phyloP scores from a whole-genome alignment of 192 early-diverging fungal species.

The Obelidium mucronatum region DNA sequence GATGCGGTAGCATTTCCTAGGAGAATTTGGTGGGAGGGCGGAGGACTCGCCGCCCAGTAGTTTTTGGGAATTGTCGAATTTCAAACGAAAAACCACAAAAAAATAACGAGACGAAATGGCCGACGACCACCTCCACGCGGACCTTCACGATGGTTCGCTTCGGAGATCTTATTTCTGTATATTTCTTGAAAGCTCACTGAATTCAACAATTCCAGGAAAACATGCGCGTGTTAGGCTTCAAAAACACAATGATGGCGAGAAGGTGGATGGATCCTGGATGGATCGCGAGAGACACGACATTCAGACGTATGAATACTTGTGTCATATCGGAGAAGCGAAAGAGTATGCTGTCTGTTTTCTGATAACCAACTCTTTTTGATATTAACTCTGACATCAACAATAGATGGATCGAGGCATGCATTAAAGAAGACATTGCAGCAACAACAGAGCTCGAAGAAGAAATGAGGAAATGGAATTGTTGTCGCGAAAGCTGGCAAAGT shows the following conservation, averaged over 20 bases:
- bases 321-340: slow-evolving; percentile 98
- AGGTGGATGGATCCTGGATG: slow-evolving; percentile 74
- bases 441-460: slow-evolving; percentile 87
- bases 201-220: too few relatives aligned
- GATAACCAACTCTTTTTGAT: slow-evolving; percentile 1
- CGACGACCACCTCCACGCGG: background rate
- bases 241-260: slow-evolving; percentile 25
- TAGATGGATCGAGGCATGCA: slow-evolving; percentile 96
- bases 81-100: background rate
- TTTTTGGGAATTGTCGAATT: background rate
- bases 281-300: slow-evolving; percentile 87
- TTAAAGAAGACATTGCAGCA: slow-evolving; percentile 79
- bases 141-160: background rate
- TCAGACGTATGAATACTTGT: slow-evolving; percentile 98
- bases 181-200: too few relatives aligned
- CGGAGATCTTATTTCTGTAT: too few relatives aligned
- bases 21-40: too few relatives aligned
- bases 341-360: slow-evolving; percentile 65
- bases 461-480: slow-evolving; percentile 90
- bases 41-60: too few relatives aligned
- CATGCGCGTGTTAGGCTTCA: slow-evolving; percentile 31
- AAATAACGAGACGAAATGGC: background rate
- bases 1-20: too few relatives aligned
- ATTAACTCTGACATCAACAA: background rate
- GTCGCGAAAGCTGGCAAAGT: slow-evolving; percentile 88